Evolutionary conservation across 306 rosid species (phyloP).

Genomic region (Fragaria ananassa): DNA sequence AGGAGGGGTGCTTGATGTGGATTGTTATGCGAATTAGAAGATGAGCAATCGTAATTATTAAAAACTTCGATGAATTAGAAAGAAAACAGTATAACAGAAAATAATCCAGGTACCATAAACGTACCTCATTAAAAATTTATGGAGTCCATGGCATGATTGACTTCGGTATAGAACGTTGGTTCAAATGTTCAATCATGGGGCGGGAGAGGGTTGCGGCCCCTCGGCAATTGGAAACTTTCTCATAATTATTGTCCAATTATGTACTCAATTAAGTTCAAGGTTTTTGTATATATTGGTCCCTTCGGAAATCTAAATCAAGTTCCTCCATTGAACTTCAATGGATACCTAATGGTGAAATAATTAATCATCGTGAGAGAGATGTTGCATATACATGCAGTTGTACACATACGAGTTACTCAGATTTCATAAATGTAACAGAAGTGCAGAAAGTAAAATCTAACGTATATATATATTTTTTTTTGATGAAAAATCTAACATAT

Average conservation of each 20-base stretch:
- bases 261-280: too few species aligned
- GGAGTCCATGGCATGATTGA: neutral
- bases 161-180: too few species aligned
- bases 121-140: neutral
- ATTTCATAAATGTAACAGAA: neutral
- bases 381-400: neutral
- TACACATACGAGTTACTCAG: neutral
- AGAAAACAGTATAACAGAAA: neutral
- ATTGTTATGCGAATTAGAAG: conserved; percentile 41
- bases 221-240: too few species aligned
- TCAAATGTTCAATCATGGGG: too few species aligned
- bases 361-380: neutral
- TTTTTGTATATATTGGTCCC: too few species aligned
- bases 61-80: neutral
- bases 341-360: too few species aligned
- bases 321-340: too few species aligned
- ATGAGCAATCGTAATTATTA: conserved; percentile 43
- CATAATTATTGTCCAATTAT: too few species aligned
- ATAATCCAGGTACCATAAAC: neutral
- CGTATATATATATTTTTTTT: neutral
- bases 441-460: neutral
- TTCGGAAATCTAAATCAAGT: too few species aligned
- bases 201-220: too few species aligned
- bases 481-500: neutral
- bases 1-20: conserved; percentile 41